Conservation (phyloP, 768 basidiomycete species). For the Podaxis sp. region DNA sequence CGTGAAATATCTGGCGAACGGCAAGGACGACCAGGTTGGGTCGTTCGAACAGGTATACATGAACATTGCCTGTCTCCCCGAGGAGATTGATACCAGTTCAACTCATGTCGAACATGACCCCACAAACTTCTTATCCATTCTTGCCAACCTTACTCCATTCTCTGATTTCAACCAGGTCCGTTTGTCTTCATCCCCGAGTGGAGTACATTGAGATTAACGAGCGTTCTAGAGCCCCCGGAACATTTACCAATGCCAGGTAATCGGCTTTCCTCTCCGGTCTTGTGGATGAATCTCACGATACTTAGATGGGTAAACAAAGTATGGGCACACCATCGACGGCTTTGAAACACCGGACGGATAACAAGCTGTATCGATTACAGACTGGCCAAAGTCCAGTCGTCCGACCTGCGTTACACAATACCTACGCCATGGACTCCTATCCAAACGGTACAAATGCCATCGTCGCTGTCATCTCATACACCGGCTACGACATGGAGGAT, state of each 20-base stretch:
- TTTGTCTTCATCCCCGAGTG: conserved; percentile 12
- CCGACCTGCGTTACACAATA: conserved; percentile 86
- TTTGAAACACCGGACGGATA: conserved; percentile 90
- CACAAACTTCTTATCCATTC: conserved; percentile 93
- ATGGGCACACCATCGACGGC: conserved; percentile 99
- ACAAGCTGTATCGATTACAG: conserved; percentile 96
- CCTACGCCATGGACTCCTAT: conserved; percentile 97
- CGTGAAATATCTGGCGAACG: conserved; percentile 87
- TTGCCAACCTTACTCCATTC: conserved; percentile 97
- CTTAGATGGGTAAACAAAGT: conserved; percentile 98
- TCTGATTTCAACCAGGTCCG: conserved; percentile 98
- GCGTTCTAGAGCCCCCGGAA: conserved; percentile 73
- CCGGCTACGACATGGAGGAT: conserved; percentile 99
- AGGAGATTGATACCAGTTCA: conserved; percentile 77
- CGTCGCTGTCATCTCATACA: conserved; percentile 99
- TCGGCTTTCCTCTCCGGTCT: neutral
- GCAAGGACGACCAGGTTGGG: conserved; percentile 85
- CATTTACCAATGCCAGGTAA: conserved; percentile 90
- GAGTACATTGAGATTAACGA: conserved; percentile 9
- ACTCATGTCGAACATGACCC: conserved; percentile 94
- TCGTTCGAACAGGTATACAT: conserved; percentile 99
- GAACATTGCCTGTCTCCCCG: conserved; percentile 91
- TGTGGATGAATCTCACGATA: conserved; percentile 4
- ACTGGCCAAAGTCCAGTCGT: conserved; percentile 94
- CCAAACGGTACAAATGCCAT: conserved; percentile 98